These are phyloP conservation scores for Lentinula boryana DNA, from an alignment of 768 basidiomycete species.

Conservation along the genomic window DNA sequence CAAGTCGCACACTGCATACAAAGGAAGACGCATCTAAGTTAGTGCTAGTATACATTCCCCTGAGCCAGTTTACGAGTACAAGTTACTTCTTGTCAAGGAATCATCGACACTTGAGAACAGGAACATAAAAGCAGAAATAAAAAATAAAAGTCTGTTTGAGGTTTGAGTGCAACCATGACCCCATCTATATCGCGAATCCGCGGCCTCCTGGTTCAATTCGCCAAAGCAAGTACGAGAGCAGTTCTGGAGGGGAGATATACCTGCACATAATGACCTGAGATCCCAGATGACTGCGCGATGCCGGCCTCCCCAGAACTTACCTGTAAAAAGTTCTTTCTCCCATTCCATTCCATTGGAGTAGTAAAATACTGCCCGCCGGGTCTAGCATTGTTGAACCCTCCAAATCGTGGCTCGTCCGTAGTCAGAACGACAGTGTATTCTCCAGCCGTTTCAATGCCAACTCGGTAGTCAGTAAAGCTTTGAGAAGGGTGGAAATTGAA, in stretches of 20 bases:
- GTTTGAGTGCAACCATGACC: background rate
- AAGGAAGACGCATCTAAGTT: background rate
- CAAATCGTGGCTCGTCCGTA: conserved; percentile 84
- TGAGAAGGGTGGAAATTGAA: conserved; percentile 96
- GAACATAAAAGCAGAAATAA: background rate
- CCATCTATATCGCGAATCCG: background rate
- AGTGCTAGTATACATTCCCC: background rate
- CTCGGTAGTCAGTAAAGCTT: conserved; percentile 90
- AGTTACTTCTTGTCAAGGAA: background rate
- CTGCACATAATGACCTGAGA: conserved; percentile 24
- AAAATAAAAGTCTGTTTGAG: background rate
- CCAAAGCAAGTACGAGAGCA: conserved; percentile 51
- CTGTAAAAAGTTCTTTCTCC: conserved; percentile 86
- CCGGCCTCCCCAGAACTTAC: conserved; percentile 30
- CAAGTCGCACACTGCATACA: too few species aligned
- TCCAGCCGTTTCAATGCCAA: conserved; percentile 82
- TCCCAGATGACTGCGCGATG: background rate
- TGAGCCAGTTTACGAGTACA: background rate
- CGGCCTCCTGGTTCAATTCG: background rate
- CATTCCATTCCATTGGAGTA: conserved; percentile 86
- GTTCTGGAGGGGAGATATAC: conserved; percentile 69
- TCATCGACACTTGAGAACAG: background rate
- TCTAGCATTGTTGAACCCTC: conserved; percentile 81
- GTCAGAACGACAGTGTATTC: conserved; percentile 78
- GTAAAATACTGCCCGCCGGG: conserved; percentile 67